Percentiles rank a stretch among this genome's conserved stretches.
These are phyloP conservation scores for Backusella macrospora DNA, from an alignment of 192 early-diverging fungal species.

Conservation along the genomic window DNA sequence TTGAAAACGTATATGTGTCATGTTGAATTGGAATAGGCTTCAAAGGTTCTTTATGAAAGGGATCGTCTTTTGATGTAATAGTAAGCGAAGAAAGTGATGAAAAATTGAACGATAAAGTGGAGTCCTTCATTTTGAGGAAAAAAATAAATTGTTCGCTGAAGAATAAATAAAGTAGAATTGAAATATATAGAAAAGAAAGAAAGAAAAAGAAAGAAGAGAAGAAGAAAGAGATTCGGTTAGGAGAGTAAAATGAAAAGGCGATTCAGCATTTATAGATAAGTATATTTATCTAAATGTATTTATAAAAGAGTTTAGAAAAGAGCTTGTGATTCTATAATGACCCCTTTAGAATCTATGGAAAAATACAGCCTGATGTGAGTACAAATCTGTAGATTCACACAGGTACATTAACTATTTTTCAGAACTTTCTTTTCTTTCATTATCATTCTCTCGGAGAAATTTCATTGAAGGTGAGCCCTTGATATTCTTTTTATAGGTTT, in stretches of 20 bases:
- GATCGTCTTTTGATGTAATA: constrained; percentile 12
- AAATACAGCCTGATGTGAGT: constrained; percentile 5
- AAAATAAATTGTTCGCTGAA: no score
- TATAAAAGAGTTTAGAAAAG: constrained; percentile 14
- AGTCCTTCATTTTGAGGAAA: not conserved
- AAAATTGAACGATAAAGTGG: not conserved
- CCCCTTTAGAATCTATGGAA: constrained; percentile 13
- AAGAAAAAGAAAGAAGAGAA: not conserved
- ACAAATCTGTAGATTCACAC: constrained; percentile 5
- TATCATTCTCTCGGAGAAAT: constrained; percentile 16
- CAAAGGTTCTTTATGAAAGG: constrained; percentile 1
- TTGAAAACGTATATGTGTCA: not conserved
- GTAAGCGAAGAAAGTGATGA: constrained; percentile 1
- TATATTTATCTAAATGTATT: constrained; percentile 4
- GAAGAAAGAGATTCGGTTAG: constrained; percentile 1
- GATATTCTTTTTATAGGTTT: constrained; percentile 8
- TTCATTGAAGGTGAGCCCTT: constrained; percentile 5
- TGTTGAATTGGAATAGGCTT: not conserved
- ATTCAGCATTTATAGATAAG: constrained; percentile 6
- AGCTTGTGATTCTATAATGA: constrained; percentile 12
- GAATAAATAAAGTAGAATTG: not conserved
- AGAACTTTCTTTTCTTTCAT: constrained; percentile 4
- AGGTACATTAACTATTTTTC: constrained; percentile 11
- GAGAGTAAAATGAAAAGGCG: not conserved
- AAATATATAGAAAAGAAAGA: not conserved